Evolutionary conservation across 495 filamentous ascomycete genomes (phyloP).

Genomic region (Lepidopterella palustris): DNA sequence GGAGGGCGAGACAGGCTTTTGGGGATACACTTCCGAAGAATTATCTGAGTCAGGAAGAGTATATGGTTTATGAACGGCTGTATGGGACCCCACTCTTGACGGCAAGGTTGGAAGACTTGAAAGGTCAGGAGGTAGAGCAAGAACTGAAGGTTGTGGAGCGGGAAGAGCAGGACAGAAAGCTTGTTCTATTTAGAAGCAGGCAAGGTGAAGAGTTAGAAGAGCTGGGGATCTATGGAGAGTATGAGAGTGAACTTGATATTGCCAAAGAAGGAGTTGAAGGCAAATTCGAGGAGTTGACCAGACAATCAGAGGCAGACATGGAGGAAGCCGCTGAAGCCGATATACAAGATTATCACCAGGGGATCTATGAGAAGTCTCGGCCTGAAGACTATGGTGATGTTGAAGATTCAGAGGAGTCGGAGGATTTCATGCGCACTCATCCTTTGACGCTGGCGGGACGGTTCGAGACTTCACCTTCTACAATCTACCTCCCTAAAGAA

Average conservation of each 20-base stretch:
- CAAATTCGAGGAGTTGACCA: conserved; percentile 35
- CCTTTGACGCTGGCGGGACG: conserved; percentile 49
- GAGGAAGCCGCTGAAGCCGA: conserved; percentile 8
- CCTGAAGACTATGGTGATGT: conserved; percentile 30
- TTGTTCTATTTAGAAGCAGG: conserved; percentile 49
- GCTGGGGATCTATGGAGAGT: conserved; percentile 28
- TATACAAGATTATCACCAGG: conserved; percentile 13
- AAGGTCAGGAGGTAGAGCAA: conserved; percentile 38
- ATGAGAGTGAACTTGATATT: conserved; percentile 18
- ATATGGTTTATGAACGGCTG: conserved; percentile 67
- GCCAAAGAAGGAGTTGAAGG: conserved; percentile 12
- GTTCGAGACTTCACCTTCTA: conserved; percentile 63
- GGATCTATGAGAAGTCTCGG: conserved; percentile 18
- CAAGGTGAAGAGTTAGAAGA: conserved; percentile 36
- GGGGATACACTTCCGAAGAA: conserved; percentile 72
- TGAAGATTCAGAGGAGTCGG: conserved; percentile 31
- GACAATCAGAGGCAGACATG: conserved; percentile 14
- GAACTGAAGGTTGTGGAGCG: conserved; percentile 36
- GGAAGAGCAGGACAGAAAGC: conserved; percentile 28
- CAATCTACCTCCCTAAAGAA: conserved; percentile 60
- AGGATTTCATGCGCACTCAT: conserved; percentile 50
- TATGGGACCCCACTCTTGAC: conserved; percentile 64
- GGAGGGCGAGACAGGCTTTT: conserved; percentile 63
- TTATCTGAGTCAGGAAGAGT: conserved; percentile 62
- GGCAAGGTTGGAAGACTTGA: conserved; percentile 51